Base-by-base conservation (phyloP, 257 asterid species). In the Thymus mandschuricus region DNA sequence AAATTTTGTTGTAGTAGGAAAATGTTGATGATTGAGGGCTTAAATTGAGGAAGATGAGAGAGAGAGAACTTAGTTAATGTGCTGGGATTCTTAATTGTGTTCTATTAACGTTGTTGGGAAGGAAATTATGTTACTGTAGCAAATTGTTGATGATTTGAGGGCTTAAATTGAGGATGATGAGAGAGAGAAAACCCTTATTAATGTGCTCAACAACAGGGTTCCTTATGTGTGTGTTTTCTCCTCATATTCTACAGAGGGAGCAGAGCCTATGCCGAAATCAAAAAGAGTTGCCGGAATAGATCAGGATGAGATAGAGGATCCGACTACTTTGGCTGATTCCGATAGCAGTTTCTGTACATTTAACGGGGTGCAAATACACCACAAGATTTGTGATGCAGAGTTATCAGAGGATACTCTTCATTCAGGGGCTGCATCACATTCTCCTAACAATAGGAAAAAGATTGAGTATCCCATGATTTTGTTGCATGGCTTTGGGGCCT, bases 401-500 rank as follows among this genome's bases (percentile, higher is more conserved):
- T 44, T 70, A 64, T 67, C 73, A 12, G 74, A 82, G 43, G 80
- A 79, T 71, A 12, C 69, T 44, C 69, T 58, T 3, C 64, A 58
- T 45, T 81, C 83, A 66, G 81, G 68, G 49, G 64, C 71, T 2
- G 43, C 70, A 74, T 67, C 86, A 41, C 80, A 64, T 65, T 62
- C 81, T 52, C 68, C 76, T 76, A 35, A 48, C 48, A 45, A 38
- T 55, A 72, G 69, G 41, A 82, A 79, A 69, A 71, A 71, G 76
- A 48, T 77, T 60, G 71, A 75, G 29, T 74, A 84, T 79, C 98
- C 99, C n/a, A 79, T 91, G 83, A 85, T 94, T 76, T 72, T 94
- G 80, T 74, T 94, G 79, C 99, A 94, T 69, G 99, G 99, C 3
- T 91, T 94, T 80, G 99, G 98, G 73, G 96, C 99, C 81, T 94